These are phyloP conservation scores for Phytophthora cajani DNA, from an alignment of 352 stramenopile species.

Conservation along the genomic window DNA sequence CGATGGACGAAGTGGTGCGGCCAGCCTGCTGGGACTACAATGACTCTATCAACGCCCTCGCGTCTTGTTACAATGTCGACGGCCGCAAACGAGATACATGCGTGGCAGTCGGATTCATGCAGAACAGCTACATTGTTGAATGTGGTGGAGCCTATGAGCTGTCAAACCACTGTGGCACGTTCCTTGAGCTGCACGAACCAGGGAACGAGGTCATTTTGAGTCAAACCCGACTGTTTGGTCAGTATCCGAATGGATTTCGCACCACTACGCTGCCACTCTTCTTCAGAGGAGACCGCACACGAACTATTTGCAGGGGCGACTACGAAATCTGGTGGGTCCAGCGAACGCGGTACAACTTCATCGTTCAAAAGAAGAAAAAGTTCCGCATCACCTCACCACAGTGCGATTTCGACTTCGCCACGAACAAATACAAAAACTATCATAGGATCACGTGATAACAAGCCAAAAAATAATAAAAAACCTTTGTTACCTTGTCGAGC, in stretches of 20 bases:
- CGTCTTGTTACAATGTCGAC: conserved; percentile 69
- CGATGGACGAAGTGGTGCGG: conserved; percentile 55
- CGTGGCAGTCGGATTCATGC: conserved; percentile 81
- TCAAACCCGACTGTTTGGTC: conserved; percentile 69
- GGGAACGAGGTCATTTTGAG: conserved; percentile 71
- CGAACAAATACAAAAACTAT: conserved; percentile 83
- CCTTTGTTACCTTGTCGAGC: not conserved
- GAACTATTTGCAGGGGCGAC: conserved; percentile 71
- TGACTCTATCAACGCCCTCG: conserved; percentile 68
- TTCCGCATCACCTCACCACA: conserved; percentile 63
- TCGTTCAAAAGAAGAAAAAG: conserved; percentile 85
- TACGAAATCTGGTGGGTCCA: conserved; percentile 92
- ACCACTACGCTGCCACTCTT: conserved; percentile 80
- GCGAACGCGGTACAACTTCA: conserved; percentile 81
- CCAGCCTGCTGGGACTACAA: conserved; percentile 89
- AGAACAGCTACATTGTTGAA: conserved; percentile 80
- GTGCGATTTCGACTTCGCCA: conserved; percentile 84
- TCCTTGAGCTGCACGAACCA: conserved; percentile 84
- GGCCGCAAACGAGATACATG: conserved; percentile 63
- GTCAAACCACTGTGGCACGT: conserved; percentile 84
- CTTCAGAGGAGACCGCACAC: conserved; percentile 62
- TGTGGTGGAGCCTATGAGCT: conserved; percentile 74
- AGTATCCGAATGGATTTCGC: conserved; percentile 78
- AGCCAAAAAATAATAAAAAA: not conserved
- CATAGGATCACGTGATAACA: conserved; percentile 39